Percentiles rank a stretch among this genome's conserved stretches.
phyloP scores from a whole-genome alignment of 176 grass and related monocot genomes.

The Carex scoparia region DNA sequence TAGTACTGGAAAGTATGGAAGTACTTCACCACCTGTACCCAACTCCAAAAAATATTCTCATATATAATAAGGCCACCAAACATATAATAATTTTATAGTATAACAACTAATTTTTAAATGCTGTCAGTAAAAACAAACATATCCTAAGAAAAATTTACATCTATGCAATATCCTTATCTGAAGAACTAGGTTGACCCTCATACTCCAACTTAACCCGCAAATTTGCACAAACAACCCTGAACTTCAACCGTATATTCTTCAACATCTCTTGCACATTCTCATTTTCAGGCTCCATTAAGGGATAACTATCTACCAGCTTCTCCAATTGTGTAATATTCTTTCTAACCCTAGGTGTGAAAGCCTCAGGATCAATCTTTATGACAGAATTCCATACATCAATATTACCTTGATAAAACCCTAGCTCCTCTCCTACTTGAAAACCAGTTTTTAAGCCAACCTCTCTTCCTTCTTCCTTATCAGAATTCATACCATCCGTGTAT shows the following conservation, averaged over 20 bases:
- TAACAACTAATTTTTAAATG: too few relatives aligned
- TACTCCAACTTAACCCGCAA: conserved; percentile 58
- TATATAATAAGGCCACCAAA: too few relatives aligned
- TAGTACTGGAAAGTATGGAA: too few relatives aligned
- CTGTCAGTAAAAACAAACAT: neutral
- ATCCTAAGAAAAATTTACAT: conserved; percentile 13
- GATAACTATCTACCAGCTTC: conserved; percentile 43
- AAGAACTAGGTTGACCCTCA: conserved; percentile 43
- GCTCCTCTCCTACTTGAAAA: conserved; percentile 64
- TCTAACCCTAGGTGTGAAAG: conserved; percentile 48
- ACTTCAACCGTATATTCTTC: conserved; percentile 63
- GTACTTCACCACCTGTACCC: too few relatives aligned
- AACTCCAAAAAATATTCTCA: too few relatives aligned
- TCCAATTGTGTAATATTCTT: conserved; percentile 61
- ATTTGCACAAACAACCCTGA: conserved; percentile 56
- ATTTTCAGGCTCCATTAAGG: conserved; percentile 56
- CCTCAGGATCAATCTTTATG: conserved; percentile 31
- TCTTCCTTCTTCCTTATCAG: conserved; percentile 60
- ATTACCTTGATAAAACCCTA: conserved; percentile 76
- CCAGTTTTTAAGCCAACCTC: conserved; percentile 66
- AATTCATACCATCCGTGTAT: conserved; percentile 47
- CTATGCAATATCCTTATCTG: conserved; percentile 38
- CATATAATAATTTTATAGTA: too few relatives aligned
- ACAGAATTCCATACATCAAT: conserved; percentile 57
- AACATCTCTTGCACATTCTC: conserved; percentile 52